Conservation (phyloP, 768 basidiomycete species). For the Coprinellus micaceus region DNA sequence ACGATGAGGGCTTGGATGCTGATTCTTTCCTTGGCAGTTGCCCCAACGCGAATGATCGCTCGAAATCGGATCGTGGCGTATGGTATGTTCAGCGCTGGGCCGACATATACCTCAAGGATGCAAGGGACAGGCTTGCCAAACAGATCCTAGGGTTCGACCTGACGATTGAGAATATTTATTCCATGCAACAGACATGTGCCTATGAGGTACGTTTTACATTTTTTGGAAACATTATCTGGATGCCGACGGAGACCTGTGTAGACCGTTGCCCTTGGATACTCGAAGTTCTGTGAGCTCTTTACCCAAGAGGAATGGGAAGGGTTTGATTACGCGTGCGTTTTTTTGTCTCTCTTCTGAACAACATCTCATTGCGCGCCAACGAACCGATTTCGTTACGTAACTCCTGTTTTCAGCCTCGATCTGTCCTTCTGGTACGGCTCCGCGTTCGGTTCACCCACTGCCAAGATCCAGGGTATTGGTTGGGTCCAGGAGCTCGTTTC, state of each 20-base stretch:
- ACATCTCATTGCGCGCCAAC: too few relatives aligned
- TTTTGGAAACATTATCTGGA: background rate
- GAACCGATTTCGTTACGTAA: too few relatives aligned
- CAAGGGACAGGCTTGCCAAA: conserved; percentile 54
- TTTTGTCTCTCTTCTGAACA: too few relatives aligned
- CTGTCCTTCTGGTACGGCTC: conserved; percentile 68
- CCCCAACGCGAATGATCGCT: conserved; percentile 48
- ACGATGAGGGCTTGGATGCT: background rate
- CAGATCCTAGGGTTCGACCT: conserved; percentile 61
- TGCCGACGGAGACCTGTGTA: conserved; percentile 19
- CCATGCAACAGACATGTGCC: conserved; percentile 79
- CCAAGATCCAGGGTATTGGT: conserved; percentile 72
- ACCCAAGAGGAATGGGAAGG: conserved; percentile 92
- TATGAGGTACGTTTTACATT: conserved; percentile 58
- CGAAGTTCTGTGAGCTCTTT: conserved; percentile 87
- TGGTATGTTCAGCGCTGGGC: conserved; percentile 67
- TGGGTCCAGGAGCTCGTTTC: conserved; percentile 82
- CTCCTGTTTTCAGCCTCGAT: conserved; percentile 47
- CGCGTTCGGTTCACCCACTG: conserved; percentile 79
- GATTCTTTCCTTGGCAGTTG: conserved; percentile 37
- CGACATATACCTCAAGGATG: conserved; percentile 63
- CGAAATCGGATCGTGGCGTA: conserved; percentile 54
- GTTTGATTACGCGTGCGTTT: conserved; percentile 84
- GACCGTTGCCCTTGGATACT: conserved; percentile 91
- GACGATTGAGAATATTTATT: conserved; percentile 64